These are phyloP conservation scores for Exophiala sp. DNA, from an alignment of 2,329 filamentous ascomycete genomes.

Conservation along the genomic window DNA sequence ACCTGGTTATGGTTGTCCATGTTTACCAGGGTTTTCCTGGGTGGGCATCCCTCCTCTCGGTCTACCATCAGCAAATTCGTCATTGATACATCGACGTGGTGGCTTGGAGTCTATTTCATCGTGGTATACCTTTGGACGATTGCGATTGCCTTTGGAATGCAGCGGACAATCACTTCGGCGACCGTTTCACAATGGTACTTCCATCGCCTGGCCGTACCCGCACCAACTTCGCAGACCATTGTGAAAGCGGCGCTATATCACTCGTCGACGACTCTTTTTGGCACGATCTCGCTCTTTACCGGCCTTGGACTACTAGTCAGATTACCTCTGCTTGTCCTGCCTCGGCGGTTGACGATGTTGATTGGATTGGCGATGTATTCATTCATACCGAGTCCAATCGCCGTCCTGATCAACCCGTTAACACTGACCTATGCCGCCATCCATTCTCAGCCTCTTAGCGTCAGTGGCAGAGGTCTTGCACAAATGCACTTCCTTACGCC, in stretches of 20 bases:
- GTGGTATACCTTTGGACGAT: constrained; percentile 95
- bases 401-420: constrained; percentile 83
- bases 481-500: constrained; percentile 78
- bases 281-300: constrained; percentile 85
- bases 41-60: constrained; percentile 68
- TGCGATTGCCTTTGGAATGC: constrained; percentile 79
- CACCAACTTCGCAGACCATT: constrained; percentile 73
- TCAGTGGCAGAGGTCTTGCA: constrained; percentile 73
- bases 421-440: constrained; percentile 92
- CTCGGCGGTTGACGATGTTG: constrained; percentile 66
- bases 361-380: constrained; percentile 70
- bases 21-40: constrained; percentile 93
- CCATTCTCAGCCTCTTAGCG: constrained; percentile 77
- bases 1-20: constrained; percentile 96
- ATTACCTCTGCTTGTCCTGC: constrained; percentile 79
- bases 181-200: constrained; percentile 99
- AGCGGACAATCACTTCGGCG: constrained; percentile 86
- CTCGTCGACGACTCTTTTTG: constrained; percentile 80
- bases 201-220: constrained; percentile 77
- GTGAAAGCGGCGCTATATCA: constrained; percentile 80
- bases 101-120: constrained; percentile 88
- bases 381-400: constrained; percentile 79
- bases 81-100: constrained; percentile 87
- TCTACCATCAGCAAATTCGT: constrained; percentile 62
- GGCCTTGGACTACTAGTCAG: constrained; percentile 76